Percentiles rank a stretch among this genome's conserved stretches.
phyloP scores from a whole-genome alignment of 2,329 filamentous ascomycete genomes.

The Diaporthe citri region DNA sequence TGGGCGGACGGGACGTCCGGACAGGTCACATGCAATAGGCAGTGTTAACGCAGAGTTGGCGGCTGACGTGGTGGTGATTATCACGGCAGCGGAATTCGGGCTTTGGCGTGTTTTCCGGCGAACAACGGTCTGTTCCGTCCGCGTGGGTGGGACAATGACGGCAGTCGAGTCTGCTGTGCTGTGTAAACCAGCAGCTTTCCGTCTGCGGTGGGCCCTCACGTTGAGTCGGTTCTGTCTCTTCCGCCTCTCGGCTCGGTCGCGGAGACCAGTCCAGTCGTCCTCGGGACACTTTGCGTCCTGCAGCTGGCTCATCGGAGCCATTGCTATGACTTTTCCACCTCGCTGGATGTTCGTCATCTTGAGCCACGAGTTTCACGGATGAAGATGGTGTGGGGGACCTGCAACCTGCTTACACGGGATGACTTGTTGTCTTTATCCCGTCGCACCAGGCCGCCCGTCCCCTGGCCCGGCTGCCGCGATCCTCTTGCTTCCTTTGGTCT shows the following conservation, averaged over 20 bases:
- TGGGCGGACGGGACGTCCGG: neutral
- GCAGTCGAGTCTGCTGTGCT: neutral
- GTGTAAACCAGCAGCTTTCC: constrained; percentile 30
- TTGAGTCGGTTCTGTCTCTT: constrained; percentile 52
- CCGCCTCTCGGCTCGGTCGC: constrained; percentile 48
- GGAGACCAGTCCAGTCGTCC: constrained; percentile 53
- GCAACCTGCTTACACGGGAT: constrained; percentile 14
- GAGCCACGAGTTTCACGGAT: too few relatives aligned
- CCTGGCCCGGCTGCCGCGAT: neutral
- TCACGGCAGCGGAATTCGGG: neutral
- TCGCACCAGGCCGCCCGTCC: neutral
- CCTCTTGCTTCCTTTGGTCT: neutral
- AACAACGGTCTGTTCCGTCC: neutral
- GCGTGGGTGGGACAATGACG: neutral
- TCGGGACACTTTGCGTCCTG: constrained; percentile 38
- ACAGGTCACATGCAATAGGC: neutral
- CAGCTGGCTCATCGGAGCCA: constrained; percentile 17
- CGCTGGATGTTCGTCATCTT: neutral
- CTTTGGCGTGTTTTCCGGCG: neutral
- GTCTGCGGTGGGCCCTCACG: constrained; percentile 51
- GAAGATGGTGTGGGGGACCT: neutral
- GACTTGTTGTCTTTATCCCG: constrained; percentile 3
- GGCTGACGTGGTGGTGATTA: neutral
- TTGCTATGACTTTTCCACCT: neutral
- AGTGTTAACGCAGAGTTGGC: neutral